phyloP scores from a whole-genome alignment of 345 rosid species.

The Citrus hindsii region DNA sequence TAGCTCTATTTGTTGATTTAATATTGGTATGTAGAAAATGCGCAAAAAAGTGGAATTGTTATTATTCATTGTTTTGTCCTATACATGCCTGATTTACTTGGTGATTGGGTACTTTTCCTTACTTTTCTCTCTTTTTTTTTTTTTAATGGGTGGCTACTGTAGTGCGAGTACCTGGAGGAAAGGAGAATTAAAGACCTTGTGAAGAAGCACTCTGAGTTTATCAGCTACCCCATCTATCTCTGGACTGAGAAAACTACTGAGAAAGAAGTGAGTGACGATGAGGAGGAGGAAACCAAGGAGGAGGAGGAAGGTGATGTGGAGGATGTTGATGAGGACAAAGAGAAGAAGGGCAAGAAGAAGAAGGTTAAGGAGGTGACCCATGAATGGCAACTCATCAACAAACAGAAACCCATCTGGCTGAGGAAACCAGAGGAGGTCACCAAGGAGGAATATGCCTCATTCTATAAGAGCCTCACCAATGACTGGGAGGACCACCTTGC shows the following conservation, averaged over 20 bases:
- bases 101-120: too few relatives aligned
- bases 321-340: constrained; percentile 48
- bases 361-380: constrained; percentile 51
- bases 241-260: constrained; percentile 52
- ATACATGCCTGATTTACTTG: too few relatives aligned
- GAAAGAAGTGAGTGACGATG: constrained; percentile 52
- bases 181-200: constrained; percentile 55
- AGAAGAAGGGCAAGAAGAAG: constrained; percentile 47
- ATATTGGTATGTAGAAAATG: too few relatives aligned
- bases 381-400: constrained; percentile 55
- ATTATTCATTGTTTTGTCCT: background rate
- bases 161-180: constrained; percentile 54
- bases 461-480: constrained; percentile 56
- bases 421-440: constrained; percentile 48
- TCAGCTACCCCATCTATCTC: constrained; percentile 52
- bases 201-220: constrained; percentile 59
- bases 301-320: constrained; percentile 49
- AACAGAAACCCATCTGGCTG: constrained; percentile 53
- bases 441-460: constrained; percentile 49
- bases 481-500: constrained; percentile 61
- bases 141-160: background rate
- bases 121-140: fast-evolving
- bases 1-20: too few relatives aligned
- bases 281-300: constrained; percentile 49
- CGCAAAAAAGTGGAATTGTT: too few relatives aligned